These are phyloP conservation scores for Fusarium albosuccineum DNA, from an alignment of 2,329 filamentous ascomycete genomes.

Conservation along the genomic window DNA sequence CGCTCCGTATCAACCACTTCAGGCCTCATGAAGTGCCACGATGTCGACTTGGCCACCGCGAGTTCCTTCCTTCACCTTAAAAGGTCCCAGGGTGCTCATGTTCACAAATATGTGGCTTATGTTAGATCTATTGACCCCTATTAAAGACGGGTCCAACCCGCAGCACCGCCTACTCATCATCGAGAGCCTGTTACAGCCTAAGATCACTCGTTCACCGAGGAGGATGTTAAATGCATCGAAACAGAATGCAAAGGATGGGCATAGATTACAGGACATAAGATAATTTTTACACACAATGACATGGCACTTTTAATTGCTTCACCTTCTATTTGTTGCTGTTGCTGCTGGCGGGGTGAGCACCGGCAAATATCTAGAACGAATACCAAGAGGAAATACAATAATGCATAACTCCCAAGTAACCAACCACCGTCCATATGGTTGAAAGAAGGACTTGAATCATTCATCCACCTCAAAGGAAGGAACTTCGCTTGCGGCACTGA, in stretches of 20 bases:
- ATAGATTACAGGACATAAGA: too few species aligned
- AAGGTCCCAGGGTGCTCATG: background rate
- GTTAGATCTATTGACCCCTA: background rate
- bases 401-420: too few species aligned
- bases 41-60: constrained; percentile 39
- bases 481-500: constrained; percentile 37
- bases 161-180: constrained; percentile 38
- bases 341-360: too few species aligned
- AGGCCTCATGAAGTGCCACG: constrained; percentile 39
- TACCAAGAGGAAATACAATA: too few species aligned
- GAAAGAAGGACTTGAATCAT: constrained; percentile 4
- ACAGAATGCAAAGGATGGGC: too few species aligned
- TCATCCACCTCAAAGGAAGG: constrained; percentile 44
- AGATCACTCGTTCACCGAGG: constrained; percentile 29
- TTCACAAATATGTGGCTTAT: constrained; percentile 36
- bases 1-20: constrained; percentile 38
- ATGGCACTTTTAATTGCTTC: too few species aligned
- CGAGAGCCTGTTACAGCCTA: constrained; percentile 36
- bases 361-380: background rate
- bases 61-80: background rate
- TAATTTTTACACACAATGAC: too few species aligned
- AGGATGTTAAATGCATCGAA: too few species aligned
- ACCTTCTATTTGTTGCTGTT: too few species aligned
- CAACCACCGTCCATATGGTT: too few species aligned
- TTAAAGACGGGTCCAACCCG: constrained; percentile 40